Conservation (phyloP, 345 rosid species). For the Eutrema yunnanense region DNA sequence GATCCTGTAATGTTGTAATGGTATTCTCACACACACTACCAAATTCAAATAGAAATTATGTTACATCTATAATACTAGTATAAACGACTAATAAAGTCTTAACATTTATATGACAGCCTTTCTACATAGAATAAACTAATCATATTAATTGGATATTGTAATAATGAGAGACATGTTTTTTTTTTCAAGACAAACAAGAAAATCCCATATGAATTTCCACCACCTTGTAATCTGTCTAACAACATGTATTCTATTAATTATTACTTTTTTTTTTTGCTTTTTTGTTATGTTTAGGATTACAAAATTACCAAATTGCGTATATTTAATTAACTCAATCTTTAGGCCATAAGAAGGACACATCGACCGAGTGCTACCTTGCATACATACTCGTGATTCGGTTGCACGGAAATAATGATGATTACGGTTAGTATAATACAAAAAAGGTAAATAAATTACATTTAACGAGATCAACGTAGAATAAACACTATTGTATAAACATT, state of each 20-base stretch:
- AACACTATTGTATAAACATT: not conserved
- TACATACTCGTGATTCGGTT: not conserved
- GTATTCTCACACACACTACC: no score
- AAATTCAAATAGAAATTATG: no score
- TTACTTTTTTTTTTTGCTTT: not conserved
- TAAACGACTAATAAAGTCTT: not conserved
- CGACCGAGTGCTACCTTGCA: constrained; percentile 22
- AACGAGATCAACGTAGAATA: not conserved
- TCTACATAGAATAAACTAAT: not conserved
- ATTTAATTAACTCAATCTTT: not conserved
- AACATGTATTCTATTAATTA: not conserved
- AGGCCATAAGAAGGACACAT: not conserved
- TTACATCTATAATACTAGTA: no score
- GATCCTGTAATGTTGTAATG: not conserved
- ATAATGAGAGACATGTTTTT: constrained; percentile 24
- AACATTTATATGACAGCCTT: no score
- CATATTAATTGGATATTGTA: not conserved
- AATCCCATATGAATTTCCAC: constrained; percentile 22
- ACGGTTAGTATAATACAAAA: not conserved
- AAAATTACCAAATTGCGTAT: not conserved
- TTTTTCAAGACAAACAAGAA: constrained; percentile 10
- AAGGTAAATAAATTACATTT: not conserved
- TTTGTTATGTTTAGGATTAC: not conserved
- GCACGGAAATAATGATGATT: not conserved
- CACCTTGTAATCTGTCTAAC: constrained; percentile 3